Percentiles rank a stretch among this genome's conserved stretches.
Conservation (phyloP, 768 basidiomycete genomes). For the Pleurotus tuber-regium region DNA sequence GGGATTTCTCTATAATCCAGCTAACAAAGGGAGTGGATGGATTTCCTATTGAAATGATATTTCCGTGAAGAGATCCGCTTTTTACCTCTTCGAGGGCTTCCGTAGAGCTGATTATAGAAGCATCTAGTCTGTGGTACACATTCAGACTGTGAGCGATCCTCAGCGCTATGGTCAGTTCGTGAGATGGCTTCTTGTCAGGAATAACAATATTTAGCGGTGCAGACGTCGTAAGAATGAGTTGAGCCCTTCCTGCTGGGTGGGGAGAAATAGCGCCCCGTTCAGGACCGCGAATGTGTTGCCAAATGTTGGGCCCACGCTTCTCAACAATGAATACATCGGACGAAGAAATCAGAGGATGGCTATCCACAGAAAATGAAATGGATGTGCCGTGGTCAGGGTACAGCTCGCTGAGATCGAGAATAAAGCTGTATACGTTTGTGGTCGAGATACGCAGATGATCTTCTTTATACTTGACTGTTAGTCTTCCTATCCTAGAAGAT, state of each 20-base stretch:
- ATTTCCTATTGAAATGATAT: conserved; percentile 58
- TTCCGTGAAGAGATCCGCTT: conserved; percentile 34
- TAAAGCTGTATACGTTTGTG: neutral
- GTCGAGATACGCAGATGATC: neutral
- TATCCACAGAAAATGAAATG: neutral
- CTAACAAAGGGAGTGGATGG: conserved; percentile 30
- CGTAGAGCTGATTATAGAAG: conserved; percentile 49
- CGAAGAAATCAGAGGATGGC: neutral
- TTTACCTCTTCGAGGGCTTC: conserved; percentile 29
- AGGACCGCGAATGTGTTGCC: conserved; percentile 11
- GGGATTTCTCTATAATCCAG: conserved; percentile 26
- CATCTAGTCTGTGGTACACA: conserved; percentile 68
- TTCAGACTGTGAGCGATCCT: conserved; percentile 68
- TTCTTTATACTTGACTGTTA: conserved; percentile 3
- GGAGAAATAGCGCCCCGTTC: neutral
- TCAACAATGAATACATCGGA: neutral
- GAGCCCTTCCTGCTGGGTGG: conserved; percentile 55
- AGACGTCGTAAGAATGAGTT: conserved; percentile 55
- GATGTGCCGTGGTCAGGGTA: neutral
- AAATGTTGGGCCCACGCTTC: conserved; percentile 10
- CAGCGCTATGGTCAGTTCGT: conserved; percentile 52
- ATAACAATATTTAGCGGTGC: conserved; percentile 59
- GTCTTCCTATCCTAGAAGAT: conserved; percentile 1
- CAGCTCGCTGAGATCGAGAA: neutral
- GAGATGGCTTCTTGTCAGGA: conserved; percentile 28